Evolutionary conservation across 768 basidiomycete genomes (phyloP).

Genomic region (Lentinus tigrinus): DNA sequence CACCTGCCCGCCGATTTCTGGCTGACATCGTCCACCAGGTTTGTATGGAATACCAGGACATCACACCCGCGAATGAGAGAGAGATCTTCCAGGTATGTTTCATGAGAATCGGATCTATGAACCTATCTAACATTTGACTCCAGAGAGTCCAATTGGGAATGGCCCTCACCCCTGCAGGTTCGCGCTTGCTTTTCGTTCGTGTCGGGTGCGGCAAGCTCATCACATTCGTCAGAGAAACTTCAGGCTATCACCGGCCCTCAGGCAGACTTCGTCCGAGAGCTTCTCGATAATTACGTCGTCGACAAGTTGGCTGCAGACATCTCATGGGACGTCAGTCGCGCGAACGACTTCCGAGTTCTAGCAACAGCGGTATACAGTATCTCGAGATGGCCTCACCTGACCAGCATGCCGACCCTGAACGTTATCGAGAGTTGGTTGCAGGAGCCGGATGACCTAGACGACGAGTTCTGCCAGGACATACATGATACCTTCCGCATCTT

Average conservation of each 20-base stretch:
- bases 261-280: slow-evolving; percentile 54
- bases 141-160: slow-evolving; percentile 79
- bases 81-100: slow-evolving; percentile 70
- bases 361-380: slow-evolving; percentile 32
- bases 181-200: slow-evolving; percentile 9
- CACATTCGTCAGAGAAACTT: slow-evolving; percentile 51
- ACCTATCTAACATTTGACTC: not conserved
- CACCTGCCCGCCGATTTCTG: not conserved
- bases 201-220: not conserved
- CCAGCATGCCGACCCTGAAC: slow-evolving; percentile 6
- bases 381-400: slow-evolving; percentile 23
- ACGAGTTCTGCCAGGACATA: slow-evolving; percentile 33
- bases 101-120: not conserved
- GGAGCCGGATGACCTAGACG: slow-evolving; percentile 26
- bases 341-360: slow-evolving; percentile 35
- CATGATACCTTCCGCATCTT: slow-evolving; percentile 47
- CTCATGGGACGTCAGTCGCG: slow-evolving; percentile 38
- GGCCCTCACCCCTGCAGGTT: slow-evolving; percentile 70
- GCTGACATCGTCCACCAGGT: slow-evolving; percentile 31
- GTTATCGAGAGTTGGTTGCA: slow-evolving; percentile 28
- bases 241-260: slow-evolving; percentile 63
- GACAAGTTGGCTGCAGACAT: slow-evolving; percentile 33
- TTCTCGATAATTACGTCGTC: slow-evolving; percentile 48
- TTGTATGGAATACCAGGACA: slow-evolving; percentile 68
- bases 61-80: slow-evolving; percentile 54